Evolutionary conservation across 805 yeast genomes (phyloP), one percentile per base, ranked within the genome.

Genomic region (Wickerhamomyces kurtzmanii): DNA sequence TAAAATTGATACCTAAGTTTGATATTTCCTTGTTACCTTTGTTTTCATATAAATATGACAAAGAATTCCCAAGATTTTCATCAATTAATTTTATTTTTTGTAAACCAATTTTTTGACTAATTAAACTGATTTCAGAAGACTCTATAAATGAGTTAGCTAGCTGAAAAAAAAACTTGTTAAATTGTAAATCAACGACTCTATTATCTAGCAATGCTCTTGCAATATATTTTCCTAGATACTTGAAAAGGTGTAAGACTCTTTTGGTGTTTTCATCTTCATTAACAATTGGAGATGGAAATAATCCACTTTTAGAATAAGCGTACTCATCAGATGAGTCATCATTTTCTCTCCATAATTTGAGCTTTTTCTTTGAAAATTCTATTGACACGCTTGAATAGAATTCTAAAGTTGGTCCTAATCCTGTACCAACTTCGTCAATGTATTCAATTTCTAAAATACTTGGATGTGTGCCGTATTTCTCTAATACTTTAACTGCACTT

Each of bases 391-490:
- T 59, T 0, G 96, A 75, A 45, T 85, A 89, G 46, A 91, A 89
- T 52, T 89, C 98, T 37, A 87, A 60, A 0, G 98, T 89, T 4
- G 98, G 98, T 0, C 98, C 98, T 24, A 86, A 57, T 0, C 98
- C 98, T 1, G 95, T 78, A n/a, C 97, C 98, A 6, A 68, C 95
- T 49, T 89, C 98, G 38, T 79, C 86, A 37, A 67, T 73, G 43
- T 81, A 89, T 48, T 87, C 95, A 31, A 91, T 75, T 42, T 89
- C 97, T 14, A 89, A 55, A 5, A 82, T 61, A 17, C 85, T 79
- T 1, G 95, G 86, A n/a, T 77, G 66, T 1, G 81, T 56, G 1
- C 91, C 94, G 48, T 84, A 79, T 27, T 71, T 57, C 24, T 74
- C 78, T 51, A 91, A 57, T 2, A 87, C 80, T 43, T 83, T 83